A percentile compares a stretch with the other conserved stretches of the same genome.
Evolutionary conservation across 2,329 filamentous ascomycete genomes (phyloP).

Genomic region (Xylaria arbuscula): DNA sequence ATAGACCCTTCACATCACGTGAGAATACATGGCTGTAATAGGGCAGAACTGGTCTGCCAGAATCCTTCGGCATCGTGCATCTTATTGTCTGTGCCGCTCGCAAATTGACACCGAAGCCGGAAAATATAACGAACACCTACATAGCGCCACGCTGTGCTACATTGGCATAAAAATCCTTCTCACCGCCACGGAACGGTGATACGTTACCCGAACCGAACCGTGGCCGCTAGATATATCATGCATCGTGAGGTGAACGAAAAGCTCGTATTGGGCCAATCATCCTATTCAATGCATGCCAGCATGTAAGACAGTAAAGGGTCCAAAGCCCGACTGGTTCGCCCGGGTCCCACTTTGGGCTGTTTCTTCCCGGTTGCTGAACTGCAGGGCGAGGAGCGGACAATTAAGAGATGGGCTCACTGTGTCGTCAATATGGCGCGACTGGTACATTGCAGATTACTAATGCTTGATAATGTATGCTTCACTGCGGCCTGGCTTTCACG

Average conservation of each 20-base stretch:
- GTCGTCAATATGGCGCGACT: slow-evolving; percentile 1
- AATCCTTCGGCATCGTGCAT: background rate
- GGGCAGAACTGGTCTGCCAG: background rate
- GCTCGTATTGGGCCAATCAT: slow-evolving; percentile 20
- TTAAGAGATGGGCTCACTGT: background rate
- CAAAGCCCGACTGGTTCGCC: slow-evolving; percentile 26
- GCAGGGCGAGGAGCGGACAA: background rate
- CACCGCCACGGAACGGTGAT: slow-evolving; percentile 20
- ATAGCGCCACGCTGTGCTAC: background rate
- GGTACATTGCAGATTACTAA: slow-evolving; percentile 6
- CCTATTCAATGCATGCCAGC: slow-evolving; percentile 17
- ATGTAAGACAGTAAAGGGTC: slow-evolving; percentile 25
- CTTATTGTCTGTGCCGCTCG: background rate
- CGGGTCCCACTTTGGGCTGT: slow-evolving; percentile 7
- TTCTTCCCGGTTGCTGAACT: background rate
- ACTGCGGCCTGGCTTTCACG: slow-evolving; percentile 6
- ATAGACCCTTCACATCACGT: slow-evolving; percentile 14
- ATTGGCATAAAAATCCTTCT: background rate
- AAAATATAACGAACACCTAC: slow-evolving; percentile 4
- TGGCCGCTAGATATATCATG: slow-evolving; percentile 9
- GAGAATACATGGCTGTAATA: slow-evolving; percentile 11
- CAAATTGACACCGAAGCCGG: slow-evolving; percentile 13
- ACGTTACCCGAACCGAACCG: slow-evolving; percentile 15
- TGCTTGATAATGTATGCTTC: background rate
- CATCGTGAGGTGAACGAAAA: slow-evolving; percentile 3